Conservation (phyloP, 1,284 basidiomycete species). For the Cutaneotrichosporon sp. region DNA sequence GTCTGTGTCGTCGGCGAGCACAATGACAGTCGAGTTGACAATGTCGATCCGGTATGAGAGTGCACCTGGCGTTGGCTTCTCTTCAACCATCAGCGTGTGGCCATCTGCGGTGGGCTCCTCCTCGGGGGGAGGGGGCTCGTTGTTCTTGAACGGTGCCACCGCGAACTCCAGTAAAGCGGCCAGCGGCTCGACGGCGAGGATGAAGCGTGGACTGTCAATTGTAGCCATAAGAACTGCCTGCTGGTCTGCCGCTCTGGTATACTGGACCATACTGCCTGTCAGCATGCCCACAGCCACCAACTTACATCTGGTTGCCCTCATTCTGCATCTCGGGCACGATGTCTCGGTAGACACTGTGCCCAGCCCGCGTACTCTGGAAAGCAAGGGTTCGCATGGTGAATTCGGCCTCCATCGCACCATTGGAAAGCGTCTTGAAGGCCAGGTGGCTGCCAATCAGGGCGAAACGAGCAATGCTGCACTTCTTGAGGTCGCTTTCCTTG, state of each 20-base stretch:
- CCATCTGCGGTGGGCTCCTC: constrained; percentile 22
- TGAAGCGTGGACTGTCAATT: constrained; percentile 87
- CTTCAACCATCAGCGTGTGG: constrained; percentile 3
- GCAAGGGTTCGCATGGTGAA: constrained; percentile 84
- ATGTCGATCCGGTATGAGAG: constrained; percentile 76
- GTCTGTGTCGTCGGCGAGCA: constrained; percentile 81
- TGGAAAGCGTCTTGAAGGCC: constrained; percentile 75
- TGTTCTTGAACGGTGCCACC: constrained; percentile 56
- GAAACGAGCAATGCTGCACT: constrained; percentile 80
- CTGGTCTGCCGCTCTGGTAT: constrained; percentile 61
- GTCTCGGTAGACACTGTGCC: constrained; percentile 82
- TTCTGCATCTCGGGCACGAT: constrained; percentile 90
- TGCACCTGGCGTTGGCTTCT: constrained; percentile 23
- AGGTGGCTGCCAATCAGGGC: constrained; percentile 74
- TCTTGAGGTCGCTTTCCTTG: constrained; percentile 59
- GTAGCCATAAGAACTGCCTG: constrained; percentile 75
- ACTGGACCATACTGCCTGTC: constrained; percentile 68
- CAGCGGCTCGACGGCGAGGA: constrained; percentile 89
- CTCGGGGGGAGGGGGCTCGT: constrained; percentile 17
- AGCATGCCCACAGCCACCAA: no score
- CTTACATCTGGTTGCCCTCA: constrained; percentile 73
- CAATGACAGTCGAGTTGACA: constrained; percentile 82
- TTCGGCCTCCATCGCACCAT: constrained; percentile 81
- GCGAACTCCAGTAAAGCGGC: constrained; percentile 86
- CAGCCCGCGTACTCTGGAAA: constrained; percentile 79